These are phyloP conservation scores for Durio zibethinus DNA, from an alignment of 345 rosid genomes.

Conservation along the genomic window DNA sequence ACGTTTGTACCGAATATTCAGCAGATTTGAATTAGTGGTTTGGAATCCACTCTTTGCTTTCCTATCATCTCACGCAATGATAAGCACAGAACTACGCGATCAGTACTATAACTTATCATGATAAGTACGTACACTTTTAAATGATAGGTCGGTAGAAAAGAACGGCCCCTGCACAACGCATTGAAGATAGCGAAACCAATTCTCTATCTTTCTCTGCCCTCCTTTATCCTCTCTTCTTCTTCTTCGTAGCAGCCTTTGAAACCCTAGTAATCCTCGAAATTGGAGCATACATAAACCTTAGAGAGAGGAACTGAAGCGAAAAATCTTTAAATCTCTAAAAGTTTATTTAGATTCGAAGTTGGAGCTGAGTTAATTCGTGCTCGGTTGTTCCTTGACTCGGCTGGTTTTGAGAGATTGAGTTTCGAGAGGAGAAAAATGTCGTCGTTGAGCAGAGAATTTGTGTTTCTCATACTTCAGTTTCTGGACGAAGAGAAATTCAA, in stretches of 20 bases:
- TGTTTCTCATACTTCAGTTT: conserved; percentile 88
- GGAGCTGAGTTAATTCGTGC: conserved; percentile 10
- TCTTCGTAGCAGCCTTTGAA: conserved; percentile 49
- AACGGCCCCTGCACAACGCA: conserved; percentile 60
- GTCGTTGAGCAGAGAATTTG: conserved; percentile 83
- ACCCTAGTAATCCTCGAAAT: conserved; percentile 68
- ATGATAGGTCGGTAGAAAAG: conserved; percentile 49
- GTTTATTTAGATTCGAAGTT: conserved; percentile 19
- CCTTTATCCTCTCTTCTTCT: conserved; percentile 29
- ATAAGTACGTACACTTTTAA: rapidly evolving
- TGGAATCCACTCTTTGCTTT: conserved; percentile 46
- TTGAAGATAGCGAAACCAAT: conserved; percentile 83
- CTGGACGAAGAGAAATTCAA: conserved; percentile 89
- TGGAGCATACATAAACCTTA: conserved; percentile 20
- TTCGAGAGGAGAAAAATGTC: conserved; percentile 40
- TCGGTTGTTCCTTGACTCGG: conserved; percentile 1
- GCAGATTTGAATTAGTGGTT: conserved; percentile 60
- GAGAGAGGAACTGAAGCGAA: not conserved
- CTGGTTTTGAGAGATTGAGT: not conserved
- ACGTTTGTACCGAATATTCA: conserved; percentile 65
- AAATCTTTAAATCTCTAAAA: not conserved
- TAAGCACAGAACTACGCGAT: not conserved
- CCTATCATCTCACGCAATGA: conserved; percentile 30
- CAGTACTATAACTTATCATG: rapidly evolving
- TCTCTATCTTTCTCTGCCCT: conserved; percentile 32